These are phyloP conservation scores for Claviceps citrina DNA, from an alignment of 2,329 filamentous ascomycete species.

Conservation along the genomic window DNA sequence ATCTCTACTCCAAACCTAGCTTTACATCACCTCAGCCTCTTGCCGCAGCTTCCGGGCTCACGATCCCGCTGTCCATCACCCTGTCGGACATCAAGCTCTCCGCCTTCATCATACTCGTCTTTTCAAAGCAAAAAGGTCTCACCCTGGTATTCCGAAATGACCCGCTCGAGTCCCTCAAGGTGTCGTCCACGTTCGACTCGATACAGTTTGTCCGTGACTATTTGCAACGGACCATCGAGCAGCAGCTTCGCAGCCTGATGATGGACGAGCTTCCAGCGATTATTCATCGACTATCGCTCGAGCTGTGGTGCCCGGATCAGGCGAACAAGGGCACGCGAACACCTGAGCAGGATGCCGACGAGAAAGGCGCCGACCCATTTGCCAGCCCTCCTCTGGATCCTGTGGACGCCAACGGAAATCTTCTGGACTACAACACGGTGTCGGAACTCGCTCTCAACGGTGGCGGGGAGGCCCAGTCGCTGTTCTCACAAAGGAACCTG, in stretches of 20 bases:
- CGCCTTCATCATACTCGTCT: conserved; percentile 93
- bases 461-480: conserved; percentile 65
- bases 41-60: conserved; percentile 79
- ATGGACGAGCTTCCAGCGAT: conserved; percentile 97
- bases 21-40: conserved; percentile 89
- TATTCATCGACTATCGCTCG: conserved; percentile 79
- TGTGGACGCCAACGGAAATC: conserved; percentile 65
- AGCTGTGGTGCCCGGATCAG: conserved; percentile 82
- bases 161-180: conserved; percentile 90
- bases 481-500: conserved; percentile 92
- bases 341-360: conserved; percentile 34
- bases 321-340: conserved; percentile 30
- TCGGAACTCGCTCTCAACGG: conserved; percentile 66
- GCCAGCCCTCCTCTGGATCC: conserved; percentile 67
- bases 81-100: conserved; percentile 90
- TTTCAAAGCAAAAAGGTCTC: conserved; percentile 91
- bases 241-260: conserved; percentile 78
- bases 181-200: conserved; percentile 96
- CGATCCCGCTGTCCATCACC: conserved; percentile 94
- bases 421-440: conserved; percentile 59
- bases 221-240: conserved; percentile 88
- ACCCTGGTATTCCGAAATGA: conserved; percentile 97
- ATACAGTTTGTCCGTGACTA: conserved; percentile 98
- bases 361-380: conserved; percentile 61
- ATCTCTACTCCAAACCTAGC: conserved; percentile 74